Evolutionary conservation across 257 asterid species (phyloP).

Genomic region (Solanum phureja): DNA sequence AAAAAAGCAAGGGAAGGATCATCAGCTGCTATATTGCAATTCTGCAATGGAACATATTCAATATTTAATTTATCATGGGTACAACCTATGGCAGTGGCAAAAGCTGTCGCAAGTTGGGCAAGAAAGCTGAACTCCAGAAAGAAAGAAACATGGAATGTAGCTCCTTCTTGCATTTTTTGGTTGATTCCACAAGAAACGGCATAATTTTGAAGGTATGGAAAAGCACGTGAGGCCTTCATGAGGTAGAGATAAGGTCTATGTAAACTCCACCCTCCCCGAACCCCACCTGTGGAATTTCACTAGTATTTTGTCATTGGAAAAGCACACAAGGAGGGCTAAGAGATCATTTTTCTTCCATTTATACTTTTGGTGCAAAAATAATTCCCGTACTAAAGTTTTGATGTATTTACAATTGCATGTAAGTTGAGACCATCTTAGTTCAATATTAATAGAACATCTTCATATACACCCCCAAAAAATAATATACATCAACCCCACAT

Average conservation of each 20-base stretch:
- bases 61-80: background rate
- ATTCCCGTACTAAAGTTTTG: background rate
- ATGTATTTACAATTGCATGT: background rate
- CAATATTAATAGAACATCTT: background rate
- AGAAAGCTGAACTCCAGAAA: background rate
- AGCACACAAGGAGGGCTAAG: background rate
- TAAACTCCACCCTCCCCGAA: background rate
- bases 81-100: background rate
- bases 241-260: background rate
- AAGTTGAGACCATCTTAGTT: background rate
- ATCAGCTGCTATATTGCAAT: background rate
- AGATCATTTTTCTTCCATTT: background rate
- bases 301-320: background rate
- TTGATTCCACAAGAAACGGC: background rate
- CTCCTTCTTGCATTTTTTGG: background rate
- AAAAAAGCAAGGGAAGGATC: background rate
- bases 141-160: background rate
- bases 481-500: background rate
- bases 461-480: background rate
- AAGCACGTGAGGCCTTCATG: background rate
- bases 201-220: background rate
- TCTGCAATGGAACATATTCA: background rate
- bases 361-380: background rate
- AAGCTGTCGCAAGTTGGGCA: background rate
- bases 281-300: background rate